Conservation (phyloP, 1,284 basidiomycete genomes). For the Naganishia sp. region DNA sequence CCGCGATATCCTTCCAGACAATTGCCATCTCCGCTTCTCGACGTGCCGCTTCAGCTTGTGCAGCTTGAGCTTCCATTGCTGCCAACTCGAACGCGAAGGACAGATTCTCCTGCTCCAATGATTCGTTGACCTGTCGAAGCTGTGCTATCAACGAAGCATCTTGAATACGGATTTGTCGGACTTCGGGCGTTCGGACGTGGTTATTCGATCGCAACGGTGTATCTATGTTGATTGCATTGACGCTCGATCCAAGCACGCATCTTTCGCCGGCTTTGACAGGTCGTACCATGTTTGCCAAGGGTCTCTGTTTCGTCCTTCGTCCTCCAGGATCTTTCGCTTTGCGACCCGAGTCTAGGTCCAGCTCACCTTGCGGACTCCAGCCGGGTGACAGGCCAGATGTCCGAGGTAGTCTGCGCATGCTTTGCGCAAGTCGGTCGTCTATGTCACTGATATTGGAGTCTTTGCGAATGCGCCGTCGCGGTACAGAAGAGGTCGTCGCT, state of each 20-base stretch:
- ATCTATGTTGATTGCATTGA: neutral
- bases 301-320: neutral
- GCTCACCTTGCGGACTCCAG: neutral
- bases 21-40: neutral
- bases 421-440: conserved; percentile 2
- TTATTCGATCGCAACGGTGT: neutral
- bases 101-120: neutral
- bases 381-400: neutral
- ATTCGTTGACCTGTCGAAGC: neutral
- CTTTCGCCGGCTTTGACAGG: neutral
- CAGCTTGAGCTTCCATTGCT: neutral
- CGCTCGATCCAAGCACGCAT: neutral
- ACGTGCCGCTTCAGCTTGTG: neutral
- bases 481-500: neutral
- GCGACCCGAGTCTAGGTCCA: neutral
- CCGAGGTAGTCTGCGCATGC: conserved; percentile 4
- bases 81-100: neutral
- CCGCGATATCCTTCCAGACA: conserved; percentile 8
- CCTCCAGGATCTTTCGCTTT: neutral
- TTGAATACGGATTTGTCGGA: neutral
- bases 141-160: too few relatives aligned
- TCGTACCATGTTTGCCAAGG: neutral
- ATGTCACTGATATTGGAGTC: neutral
- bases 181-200: neutral
- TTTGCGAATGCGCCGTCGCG: neutral